Evolutionary conservation across 345 rosid species (phyloP).

Genomic region (Triadica sebifera): DNA sequence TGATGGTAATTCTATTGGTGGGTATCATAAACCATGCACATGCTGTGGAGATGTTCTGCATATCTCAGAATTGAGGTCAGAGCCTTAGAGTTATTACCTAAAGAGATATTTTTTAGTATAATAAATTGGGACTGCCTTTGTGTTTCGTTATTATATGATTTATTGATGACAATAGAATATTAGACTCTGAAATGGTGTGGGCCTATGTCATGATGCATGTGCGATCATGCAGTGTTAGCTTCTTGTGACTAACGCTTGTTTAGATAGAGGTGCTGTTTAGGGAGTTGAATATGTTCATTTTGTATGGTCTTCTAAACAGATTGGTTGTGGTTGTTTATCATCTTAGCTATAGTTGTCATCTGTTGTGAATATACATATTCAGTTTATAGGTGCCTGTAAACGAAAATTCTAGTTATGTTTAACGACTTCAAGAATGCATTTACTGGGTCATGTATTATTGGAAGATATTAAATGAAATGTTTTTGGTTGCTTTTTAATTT

Average conservation of each 20-base stretch:
- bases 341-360: neutral
- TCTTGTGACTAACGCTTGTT: neutral
- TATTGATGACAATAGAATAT: neutral
- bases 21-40: conserved; percentile 50
- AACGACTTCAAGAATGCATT: neutral
- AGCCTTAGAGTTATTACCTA: neutral
- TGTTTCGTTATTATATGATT: neutral
- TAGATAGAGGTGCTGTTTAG: neutral
- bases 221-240: neutral
- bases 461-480: neutral
- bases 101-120: neutral
- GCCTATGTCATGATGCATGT: neutral
- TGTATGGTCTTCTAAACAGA: neutral
- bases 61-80: conserved; percentile 53
- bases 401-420: neutral
- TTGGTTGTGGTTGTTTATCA: neutral
- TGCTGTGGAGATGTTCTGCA: conserved; percentile 53
- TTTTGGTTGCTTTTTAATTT: neutral
- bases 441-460: neutral
- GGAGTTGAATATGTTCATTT: neutral
- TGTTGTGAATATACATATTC: neutral
- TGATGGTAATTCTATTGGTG: conserved; percentile 55
- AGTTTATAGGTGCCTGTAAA: neutral
- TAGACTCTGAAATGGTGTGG: neutral
- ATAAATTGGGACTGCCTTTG: neutral